Base-by-base conservation (phyloP, 345 rosid genomes). In the Sonneratia caseolaris region DNA sequence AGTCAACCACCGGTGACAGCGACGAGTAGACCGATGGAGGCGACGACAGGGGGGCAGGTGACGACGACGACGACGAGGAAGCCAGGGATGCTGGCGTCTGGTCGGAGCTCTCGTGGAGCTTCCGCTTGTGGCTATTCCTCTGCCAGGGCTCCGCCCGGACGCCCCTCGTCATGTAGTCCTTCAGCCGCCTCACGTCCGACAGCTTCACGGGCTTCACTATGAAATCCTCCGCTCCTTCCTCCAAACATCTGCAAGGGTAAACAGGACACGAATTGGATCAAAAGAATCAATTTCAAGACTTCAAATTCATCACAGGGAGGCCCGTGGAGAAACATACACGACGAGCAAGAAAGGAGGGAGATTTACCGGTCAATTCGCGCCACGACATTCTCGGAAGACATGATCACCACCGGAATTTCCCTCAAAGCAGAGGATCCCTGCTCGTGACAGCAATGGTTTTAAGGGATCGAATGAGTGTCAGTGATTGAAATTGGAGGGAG, bases 171-270 rank as follows among this genome's bases (percentile, higher is more conserved):
- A 89, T 82, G 79, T 73, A 80, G 56, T 78, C 89, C 74, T 86
- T 87, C 37, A 95, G 55, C 27, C 96, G 90, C 74, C 86, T 80
- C 40, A 95, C 97, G 70, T 95, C 99, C 13, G 97, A 80, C 66
- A 86, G 78, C 76, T 95, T 95, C 85, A 95, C 96, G 37, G 99
- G 99, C 78, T 95, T 95, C 72, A 92, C 80, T 74, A 95, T 81
- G 61, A 95, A 95, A 22, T 90, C 97, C 80, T 92, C 87, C 1
- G 99, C 99, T 15, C 99, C 99, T 87, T 92, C 97, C 83, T 92
- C 97, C 49, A 95, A 81, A 71, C 99, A 95, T 49, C 98, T 91
- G 81, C 70, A 57, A 3, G 70, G 67, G 5, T 51, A 7, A 18
- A 19, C 8, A 70, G 18, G 12, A 10, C 51, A 47, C 51, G 15